Base-by-base conservation (phyloP, 2,329 filamentous ascomycete species). In the Keithomyces neogunnii region DNA sequence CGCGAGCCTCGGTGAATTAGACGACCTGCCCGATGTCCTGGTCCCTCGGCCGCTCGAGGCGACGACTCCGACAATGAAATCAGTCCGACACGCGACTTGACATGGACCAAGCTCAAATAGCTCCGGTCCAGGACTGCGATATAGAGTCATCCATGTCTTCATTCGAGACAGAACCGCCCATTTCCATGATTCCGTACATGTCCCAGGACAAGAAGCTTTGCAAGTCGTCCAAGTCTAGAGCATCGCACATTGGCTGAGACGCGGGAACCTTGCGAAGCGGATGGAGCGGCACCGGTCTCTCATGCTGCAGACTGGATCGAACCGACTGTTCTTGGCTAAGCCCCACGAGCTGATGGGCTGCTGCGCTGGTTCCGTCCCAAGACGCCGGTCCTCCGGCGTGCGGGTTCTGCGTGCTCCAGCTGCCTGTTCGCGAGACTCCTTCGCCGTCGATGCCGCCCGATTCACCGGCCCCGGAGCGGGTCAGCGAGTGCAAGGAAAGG, bases 121-220 rank as follows among this genome's bases (percentile, higher is more conserved):
- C 55, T 2, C 55, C 57, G 13, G 47, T 61, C 64, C 62, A 66
- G 0, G 61, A 65, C 31, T 62, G 64, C 53, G 66, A 60, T 13
- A 56, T 56, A 36, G 63, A 60, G 42, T 65, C 67, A 36, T 70
- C 67, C 48, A 63, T 63, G 5, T 63, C 67, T 2, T 67, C 65
- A 48, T 66, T 68, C 38, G 65, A 59, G 6, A 68, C 59, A 1
- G 64, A 60, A 7, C 68, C 68, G 33, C 66, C 67, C 62, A 70
- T 66, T 52, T 70, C 68, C 64, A 69, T 68, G 36, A 70, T 68
- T 26, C 68, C 67, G 47, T 69, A 67, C 64, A 70, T 66, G 49
- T 71, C 68, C 68, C 68, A 70, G 4, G 66, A 66, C 48, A 69
- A 48, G 40, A 68, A 70, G 51, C 64, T 69, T 48, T 70, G 67